Percentiles rank a stretch among this genome's conserved stretches.
These are phyloP conservation scores for Schizosaccharomyces osmophilus DNA, from an alignment of 805 yeast species.

Conservation along the genomic window DNA sequence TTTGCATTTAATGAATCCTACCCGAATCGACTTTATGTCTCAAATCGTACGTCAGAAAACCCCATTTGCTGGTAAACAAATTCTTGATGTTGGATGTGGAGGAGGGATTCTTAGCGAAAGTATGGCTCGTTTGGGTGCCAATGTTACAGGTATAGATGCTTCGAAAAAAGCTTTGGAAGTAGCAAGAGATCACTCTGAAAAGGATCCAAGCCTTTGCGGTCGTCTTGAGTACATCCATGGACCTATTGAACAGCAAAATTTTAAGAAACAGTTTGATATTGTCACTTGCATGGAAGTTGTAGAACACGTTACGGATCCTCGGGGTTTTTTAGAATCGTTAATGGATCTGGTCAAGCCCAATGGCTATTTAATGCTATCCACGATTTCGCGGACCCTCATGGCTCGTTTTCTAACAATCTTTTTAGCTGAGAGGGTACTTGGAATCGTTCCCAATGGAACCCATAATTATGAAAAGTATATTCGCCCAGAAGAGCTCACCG, in stretches of 20 bases:
- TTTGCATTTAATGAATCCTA: slow-evolving; percentile 77
- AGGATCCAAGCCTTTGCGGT: slow-evolving; percentile 29
- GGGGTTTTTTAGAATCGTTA: slow-evolving; percentile 45
- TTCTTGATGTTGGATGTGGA: slow-evolving; percentile 88
- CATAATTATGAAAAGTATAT: slow-evolving; percentile 75
- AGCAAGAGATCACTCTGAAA: slow-evolving; percentile 39
- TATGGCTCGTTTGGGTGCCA: slow-evolving; percentile 45
- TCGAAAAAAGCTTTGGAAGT: slow-evolving; percentile 61
- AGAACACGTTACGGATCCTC: slow-evolving; percentile 79
- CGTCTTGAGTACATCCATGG: slow-evolving; percentile 22
- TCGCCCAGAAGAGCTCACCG: slow-evolving; percentile 42
- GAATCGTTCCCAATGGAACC: slow-evolving; percentile 77
- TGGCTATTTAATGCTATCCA: slow-evolving; percentile 68
- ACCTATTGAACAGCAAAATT: slow-evolving; percentile 17
- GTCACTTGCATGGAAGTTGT: slow-evolving; percentile 83
- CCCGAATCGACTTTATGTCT: slow-evolving; percentile 68
- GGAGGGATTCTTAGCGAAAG: slow-evolving; percentile 89
- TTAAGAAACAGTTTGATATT: slow-evolving; percentile 29
- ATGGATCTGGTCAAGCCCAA: slow-evolving; percentile 46
- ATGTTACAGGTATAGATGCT: slow-evolving; percentile 65
- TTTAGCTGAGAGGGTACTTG: slow-evolving; percentile 58
- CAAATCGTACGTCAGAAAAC: slow-evolving; percentile 34
- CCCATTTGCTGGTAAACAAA: slow-evolving; percentile 19
- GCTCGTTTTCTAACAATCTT: slow-evolving; percentile 85
- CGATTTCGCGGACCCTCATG: slow-evolving; percentile 68